These are phyloP conservation scores for Aspergillus avenaceus DNA, from an alignment of 495 filamentous ascomycete genomes.

Conservation along the genomic window DNA sequence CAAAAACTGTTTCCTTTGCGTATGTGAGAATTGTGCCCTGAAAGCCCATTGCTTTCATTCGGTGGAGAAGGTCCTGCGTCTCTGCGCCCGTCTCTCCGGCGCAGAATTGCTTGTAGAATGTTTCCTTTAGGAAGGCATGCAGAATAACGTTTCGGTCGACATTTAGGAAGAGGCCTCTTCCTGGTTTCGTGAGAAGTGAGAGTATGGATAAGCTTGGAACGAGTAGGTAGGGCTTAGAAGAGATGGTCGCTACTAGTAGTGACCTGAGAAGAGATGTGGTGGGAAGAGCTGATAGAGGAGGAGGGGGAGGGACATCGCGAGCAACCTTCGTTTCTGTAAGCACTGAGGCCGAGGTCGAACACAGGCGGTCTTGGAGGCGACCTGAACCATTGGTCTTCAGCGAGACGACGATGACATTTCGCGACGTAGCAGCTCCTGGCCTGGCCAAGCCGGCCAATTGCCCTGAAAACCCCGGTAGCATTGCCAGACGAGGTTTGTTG, in stretches of 20 bases:
- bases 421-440: too few species aligned
- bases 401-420: too few species aligned
- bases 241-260: slow-evolving; percentile 68
- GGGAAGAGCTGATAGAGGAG: slow-evolving; percentile 66
- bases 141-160: slow-evolving; percentile 41
- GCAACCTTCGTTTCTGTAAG: background rate
- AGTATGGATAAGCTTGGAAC: slow-evolving; percentile 59
- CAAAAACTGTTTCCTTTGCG: slow-evolving; percentile 42
- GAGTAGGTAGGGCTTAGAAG: slow-evolving; percentile 67
- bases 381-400: too few species aligned
- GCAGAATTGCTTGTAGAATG: slow-evolving; percentile 46
- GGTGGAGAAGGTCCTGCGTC: slow-evolving; percentile 25
- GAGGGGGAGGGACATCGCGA: slow-evolving; percentile 4
- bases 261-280: slow-evolving; percentile 67
- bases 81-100: slow-evolving; percentile 39
- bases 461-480: too few species aligned
- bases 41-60: slow-evolving; percentile 39
- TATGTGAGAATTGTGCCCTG: slow-evolving; percentile 45
- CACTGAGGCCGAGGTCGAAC: background rate
- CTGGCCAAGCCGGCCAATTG: too few species aligned
- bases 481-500: too few species aligned
- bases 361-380: background rate
- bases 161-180: slow-evolving; percentile 25
- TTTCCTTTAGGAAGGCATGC: slow-evolving; percentile 37
- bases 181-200: slow-evolving; percentile 45